A percentile compares a stretch with the other conserved stretches of the same genome.
These are phyloP conservation scores for Saccharomyces hybrid DNA, from an alignment of 1,139 yeast genomes.

Conservation along the genomic window DNA sequence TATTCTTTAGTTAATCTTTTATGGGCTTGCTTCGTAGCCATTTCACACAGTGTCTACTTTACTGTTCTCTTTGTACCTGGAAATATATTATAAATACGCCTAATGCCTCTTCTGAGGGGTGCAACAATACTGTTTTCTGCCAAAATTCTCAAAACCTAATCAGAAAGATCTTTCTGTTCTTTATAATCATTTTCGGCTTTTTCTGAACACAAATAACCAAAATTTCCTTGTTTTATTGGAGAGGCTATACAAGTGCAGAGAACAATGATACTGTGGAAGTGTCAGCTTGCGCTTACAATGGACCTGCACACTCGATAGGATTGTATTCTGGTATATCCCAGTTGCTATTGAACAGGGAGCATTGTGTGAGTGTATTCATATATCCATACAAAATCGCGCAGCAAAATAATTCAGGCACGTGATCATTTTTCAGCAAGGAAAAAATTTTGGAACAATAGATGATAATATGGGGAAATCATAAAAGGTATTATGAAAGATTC, in stretches of 20 bases:
- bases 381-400: background rate
- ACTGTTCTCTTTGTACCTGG: background rate
- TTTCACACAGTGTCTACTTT: constrained; percentile 12
- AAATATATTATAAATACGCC: background rate
- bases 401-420: background rate
- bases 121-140: background rate
- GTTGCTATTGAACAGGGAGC: background rate
- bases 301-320: background rate
- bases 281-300: background rate
- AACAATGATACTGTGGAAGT: background rate
- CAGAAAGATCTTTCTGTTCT: background rate
- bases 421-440: background rate
- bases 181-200: constrained; percentile 1
- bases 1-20: constrained; percentile 66
- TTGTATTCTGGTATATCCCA: background rate
- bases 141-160: background rate
- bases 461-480: background rate
- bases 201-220: background rate
- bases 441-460: background rate
- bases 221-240: background rate
- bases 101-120: background rate
- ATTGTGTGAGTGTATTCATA: background rate
- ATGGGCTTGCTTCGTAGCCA: constrained; percentile 47
- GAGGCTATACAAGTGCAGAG: background rate
- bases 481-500: too few species aligned